Percentiles rank a stretch among this genome's conserved stretches.
Conservation (phyloP, 805 yeast genomes). For the Candida khao-thaluensis region DNA sequence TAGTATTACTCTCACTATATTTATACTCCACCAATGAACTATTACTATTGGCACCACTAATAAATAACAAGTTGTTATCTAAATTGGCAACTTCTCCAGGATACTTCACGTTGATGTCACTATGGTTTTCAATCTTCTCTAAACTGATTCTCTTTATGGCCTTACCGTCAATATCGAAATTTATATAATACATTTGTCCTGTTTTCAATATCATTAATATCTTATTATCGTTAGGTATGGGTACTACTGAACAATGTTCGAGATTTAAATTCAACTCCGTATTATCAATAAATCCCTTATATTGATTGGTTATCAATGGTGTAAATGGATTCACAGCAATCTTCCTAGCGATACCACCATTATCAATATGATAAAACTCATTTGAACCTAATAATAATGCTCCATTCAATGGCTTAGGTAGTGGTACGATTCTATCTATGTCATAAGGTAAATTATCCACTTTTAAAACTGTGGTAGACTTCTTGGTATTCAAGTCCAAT, state of each 20-base stretch:
- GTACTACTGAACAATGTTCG: slow-evolving; percentile 47
- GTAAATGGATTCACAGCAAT: slow-evolving; percentile 61
- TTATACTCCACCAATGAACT: slow-evolving; percentile 49
- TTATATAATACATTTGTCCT: slow-evolving; percentile 36
- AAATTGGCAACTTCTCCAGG: slow-evolving; percentile 45
- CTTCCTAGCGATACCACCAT: slow-evolving; percentile 66
- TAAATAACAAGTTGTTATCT: slow-evolving; percentile 48
- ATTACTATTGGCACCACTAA: slow-evolving; percentile 62
- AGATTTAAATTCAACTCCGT: slow-evolving; percentile 51
- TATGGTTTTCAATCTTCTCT: slow-evolving; percentile 32
- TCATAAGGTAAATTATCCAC: slow-evolving; percentile 73
- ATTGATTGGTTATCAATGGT: slow-evolving; percentile 32
- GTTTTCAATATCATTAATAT: slow-evolving; percentile 29
- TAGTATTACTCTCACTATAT: slow-evolving; percentile 18
- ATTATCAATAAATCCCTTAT: slow-evolving; percentile 45
- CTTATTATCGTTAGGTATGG: slow-evolving; percentile 36
- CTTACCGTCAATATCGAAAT: slow-evolving; percentile 43
- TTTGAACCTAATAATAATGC: slow-evolving; percentile 70
- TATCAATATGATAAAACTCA: slow-evolving; percentile 74
- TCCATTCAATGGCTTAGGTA: slow-evolving; percentile 69
- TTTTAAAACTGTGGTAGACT: slow-evolving; percentile 67
- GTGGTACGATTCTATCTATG: slow-evolving; percentile 59
- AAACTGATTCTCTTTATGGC: slow-evolving; percentile 35
- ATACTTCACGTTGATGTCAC: slow-evolving; percentile 33
- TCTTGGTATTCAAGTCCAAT: slow-evolving; percentile 55